Conservation (phyloP, 352 stramenopile genomes). For the Phytophthora kernoviae region DNA sequence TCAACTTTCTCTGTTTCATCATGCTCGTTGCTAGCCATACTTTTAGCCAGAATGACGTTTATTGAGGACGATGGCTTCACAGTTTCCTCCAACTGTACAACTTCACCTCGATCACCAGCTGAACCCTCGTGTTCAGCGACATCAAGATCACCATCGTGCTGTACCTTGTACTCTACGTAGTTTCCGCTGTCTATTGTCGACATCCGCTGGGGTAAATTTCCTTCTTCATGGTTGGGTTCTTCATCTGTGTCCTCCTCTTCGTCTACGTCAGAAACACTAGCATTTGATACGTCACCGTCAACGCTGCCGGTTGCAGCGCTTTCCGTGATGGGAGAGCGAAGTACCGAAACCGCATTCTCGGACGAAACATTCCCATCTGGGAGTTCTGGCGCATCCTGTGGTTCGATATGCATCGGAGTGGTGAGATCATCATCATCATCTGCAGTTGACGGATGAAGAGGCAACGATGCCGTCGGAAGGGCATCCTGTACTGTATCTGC, state of each 20-base stretch:
- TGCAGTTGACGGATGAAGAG: not conserved
- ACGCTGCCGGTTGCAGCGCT: slow-evolving; percentile 10
- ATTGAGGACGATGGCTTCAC: not conserved
- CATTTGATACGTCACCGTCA: slow-evolving; percentile 19
- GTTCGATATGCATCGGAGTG: not conserved
- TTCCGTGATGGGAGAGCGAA: not conserved
- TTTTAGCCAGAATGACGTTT: slow-evolving; percentile 1
- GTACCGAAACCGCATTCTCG: not conserved
- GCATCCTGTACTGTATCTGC: too few species aligned
- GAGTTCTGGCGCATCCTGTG: not conserved
- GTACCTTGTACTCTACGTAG: slow-evolving; percentile 44
- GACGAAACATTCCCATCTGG: not conserved
- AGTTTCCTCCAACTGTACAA: not conserved
- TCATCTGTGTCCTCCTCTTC: slow-evolving; percentile 26
- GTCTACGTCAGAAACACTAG: slow-evolving; percentile 18
- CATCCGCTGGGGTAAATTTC: slow-evolving; percentile 8
- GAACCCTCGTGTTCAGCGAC: slow-evolving; percentile 20
- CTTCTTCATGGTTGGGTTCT: slow-evolving; percentile 9
- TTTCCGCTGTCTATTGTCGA: slow-evolving; percentile 66
- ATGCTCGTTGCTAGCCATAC: slow-evolving; percentile 2
- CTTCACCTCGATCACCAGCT: slow-evolving; percentile 3
- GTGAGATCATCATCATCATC: not conserved
- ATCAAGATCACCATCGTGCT: slow-evolving; percentile 27
- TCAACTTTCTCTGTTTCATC: not conserved
- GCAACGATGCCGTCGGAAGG: not conserved